Evolutionary conservation across 1,139 yeast genomes (phyloP).

Genomic region (Candida pseudocylindracea): DNA sequence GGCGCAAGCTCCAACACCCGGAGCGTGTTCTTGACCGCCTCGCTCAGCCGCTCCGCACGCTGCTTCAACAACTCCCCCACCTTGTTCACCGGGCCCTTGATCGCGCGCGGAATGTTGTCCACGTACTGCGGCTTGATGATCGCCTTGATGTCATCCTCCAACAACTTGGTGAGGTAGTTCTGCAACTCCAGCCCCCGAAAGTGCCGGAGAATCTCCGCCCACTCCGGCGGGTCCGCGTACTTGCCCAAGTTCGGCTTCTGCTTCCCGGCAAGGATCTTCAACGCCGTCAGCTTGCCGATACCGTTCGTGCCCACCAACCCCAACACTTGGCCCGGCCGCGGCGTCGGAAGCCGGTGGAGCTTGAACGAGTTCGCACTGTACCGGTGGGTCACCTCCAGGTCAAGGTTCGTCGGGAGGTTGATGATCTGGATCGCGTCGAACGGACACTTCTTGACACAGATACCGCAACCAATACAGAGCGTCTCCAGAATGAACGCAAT

Average conservation of each 20-base stretch:
- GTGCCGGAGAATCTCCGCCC: slow-evolving; percentile 80
- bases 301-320: slow-evolving; percentile 98
- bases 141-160: slow-evolving; percentile 86
- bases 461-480: slow-evolving; percentile 98
- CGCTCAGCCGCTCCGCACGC: slow-evolving; percentile 49
- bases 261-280: slow-evolving; percentile 94
- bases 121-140: slow-evolving; percentile 96
- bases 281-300: slow-evolving; percentile 97
- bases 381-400: slow-evolving; percentile 82
- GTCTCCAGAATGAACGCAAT: slow-evolving; percentile 93
- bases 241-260: slow-evolving; percentile 92
- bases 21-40: slow-evolving; percentile 21
- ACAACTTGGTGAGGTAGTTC: slow-evolving; percentile 79
- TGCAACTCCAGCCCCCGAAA: slow-evolving; percentile 96
- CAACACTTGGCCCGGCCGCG: slow-evolving; percentile 96
- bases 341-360: slow-evolving; percentile 90
- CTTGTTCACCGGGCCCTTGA: slow-evolving; percentile 71
- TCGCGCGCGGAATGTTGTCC: slow-evolving; percentile 89
- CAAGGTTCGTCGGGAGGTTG: slow-evolving; percentile 89
- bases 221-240: slow-evolving; percentile 89
- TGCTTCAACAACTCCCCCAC: slow-evolving; percentile 70
- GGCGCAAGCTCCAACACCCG: slow-evolving; percentile 49
- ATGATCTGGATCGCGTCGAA: slow-evolving; percentile 91
- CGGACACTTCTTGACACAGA: slow-evolving; percentile 95
- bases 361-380: slow-evolving; percentile 96